These are phyloP conservation scores for Clarireedia monteithiana DNA, from an alignment of 2,329 filamentous ascomycete species.

Conservation along the genomic window DNA sequence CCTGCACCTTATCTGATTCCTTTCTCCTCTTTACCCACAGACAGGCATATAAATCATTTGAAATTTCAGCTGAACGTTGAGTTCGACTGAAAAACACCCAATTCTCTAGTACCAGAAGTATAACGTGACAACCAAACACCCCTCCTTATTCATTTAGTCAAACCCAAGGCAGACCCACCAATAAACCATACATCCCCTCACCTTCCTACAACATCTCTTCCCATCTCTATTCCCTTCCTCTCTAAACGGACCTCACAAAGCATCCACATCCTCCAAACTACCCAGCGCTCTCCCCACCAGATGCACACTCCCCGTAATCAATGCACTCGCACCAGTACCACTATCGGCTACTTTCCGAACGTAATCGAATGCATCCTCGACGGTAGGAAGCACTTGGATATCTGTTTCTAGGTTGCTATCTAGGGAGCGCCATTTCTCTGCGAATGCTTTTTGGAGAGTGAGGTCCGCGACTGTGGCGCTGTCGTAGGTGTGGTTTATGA, in stretches of 20 bases:
- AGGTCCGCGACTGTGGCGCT: conserved; percentile 39
- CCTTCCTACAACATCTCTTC: not conserved
- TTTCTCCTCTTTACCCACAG: too few relatives aligned
- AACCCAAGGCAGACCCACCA: not conserved
- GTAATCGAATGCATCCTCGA: conserved; percentile 46
- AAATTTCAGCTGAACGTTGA: too few relatives aligned
- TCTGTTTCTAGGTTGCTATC: conserved; percentile 3
- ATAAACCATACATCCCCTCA: not conserved
- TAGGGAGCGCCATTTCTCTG: conserved; percentile 22
- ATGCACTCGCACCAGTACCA: conserved; percentile 21
- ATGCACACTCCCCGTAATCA: conserved; percentile 57
- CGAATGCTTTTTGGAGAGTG: conserved; percentile 57
- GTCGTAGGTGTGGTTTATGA: conserved; percentile 43
- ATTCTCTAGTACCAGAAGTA: too few relatives aligned
- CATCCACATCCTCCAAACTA: conserved; percentile 48
- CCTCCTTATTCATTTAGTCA: not conserved
- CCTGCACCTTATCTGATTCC: too few relatives aligned
- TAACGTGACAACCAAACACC: not conserved
- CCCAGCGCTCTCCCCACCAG: conserved; percentile 63
- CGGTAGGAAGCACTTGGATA: conserved; percentile 39
- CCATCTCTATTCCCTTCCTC: not conserved
- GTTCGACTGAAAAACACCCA: too few relatives aligned
- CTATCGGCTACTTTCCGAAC: conserved; percentile 31
- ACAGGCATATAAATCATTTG: too few relatives aligned
- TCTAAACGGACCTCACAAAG: conserved; percentile 6